Percentiles rank a stretch among this genome's conserved stretches.
Conservation (phyloP, 1,139 yeast species). For the Yamadazyma friedrichii region DNA sequence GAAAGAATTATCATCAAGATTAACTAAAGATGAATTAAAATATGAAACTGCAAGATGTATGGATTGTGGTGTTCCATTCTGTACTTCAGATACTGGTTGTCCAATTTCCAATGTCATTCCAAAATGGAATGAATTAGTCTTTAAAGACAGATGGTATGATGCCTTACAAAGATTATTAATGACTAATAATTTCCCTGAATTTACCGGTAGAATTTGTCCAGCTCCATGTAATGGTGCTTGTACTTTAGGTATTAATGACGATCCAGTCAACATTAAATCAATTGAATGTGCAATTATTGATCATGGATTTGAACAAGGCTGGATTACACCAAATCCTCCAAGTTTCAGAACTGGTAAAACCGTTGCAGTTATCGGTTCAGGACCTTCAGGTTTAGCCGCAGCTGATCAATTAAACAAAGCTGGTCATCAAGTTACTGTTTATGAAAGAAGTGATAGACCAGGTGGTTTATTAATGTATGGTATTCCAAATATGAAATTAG, state of each 20-base stretch:
- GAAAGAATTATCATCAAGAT: slow-evolving; percentile 84
- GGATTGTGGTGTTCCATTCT: slow-evolving; percentile 99
- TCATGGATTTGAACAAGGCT: slow-evolving; percentile 93
- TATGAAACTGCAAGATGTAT: slow-evolving; percentile 98
- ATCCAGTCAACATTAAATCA: slow-evolving; percentile 95
- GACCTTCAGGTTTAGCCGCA: slow-evolving; percentile 94
- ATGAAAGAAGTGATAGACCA: slow-evolving; percentile 91
- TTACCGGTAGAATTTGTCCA: slow-evolving; percentile 97
- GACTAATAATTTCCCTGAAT: slow-evolving; percentile 98
- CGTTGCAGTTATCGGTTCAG: slow-evolving; percentile 90
- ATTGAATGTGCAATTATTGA: slow-evolving; percentile 96
- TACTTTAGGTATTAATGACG: slow-evolving; percentile 89
- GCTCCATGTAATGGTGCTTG: slow-evolving; percentile 99
- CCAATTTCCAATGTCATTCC: slow-evolving; percentile 97
- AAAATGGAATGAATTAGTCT: slow-evolving; percentile 95
- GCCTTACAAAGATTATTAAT: slow-evolving; percentile 89
- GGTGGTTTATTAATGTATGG: slow-evolving; percentile 99
- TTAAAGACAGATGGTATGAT: slow-evolving; percentile 92
- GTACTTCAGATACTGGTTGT: slow-evolving; percentile 97
- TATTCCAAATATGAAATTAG: slow-evolving; percentile 98
- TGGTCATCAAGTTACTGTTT: slow-evolving; percentile 88
- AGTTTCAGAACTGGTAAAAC: slow-evolving; percentile 75
- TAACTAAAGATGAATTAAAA: slow-evolving; percentile 82
- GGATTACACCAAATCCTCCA: slow-evolving; percentile 90
- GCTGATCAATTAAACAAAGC: slow-evolving; percentile 97